Conservation (phyloP, 768 basidiomycete species). For the Naganishia kalamii region DNA sequence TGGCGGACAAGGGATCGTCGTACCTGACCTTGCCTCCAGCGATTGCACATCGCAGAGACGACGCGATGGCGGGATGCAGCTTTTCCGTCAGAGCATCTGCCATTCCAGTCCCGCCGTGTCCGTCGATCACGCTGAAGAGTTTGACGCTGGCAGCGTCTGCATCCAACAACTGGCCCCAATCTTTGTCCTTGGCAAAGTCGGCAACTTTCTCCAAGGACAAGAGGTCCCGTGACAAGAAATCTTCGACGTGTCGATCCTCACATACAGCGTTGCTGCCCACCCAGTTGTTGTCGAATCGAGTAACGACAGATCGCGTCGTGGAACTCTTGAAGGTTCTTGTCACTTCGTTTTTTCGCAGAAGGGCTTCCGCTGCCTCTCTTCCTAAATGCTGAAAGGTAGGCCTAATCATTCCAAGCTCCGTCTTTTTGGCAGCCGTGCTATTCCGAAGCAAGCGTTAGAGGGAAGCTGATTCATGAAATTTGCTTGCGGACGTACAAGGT, state of each 20-base stretch:
- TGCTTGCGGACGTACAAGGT: too few relatives aligned
- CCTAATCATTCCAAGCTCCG: too few relatives aligned
- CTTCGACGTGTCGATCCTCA: constrained; percentile 76
- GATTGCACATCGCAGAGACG: constrained; percentile 55
- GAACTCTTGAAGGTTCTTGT: neutral
- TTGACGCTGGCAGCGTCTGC: neutral
- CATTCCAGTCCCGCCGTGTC: constrained; percentile 73
- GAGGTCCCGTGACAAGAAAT: constrained; percentile 60
- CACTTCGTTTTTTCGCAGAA: neutral
- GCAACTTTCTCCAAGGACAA: constrained; percentile 31
- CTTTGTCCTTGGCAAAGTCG: neutral
- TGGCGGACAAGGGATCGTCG: neutral
- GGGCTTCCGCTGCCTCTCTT: neutral
- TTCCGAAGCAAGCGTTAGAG: too few relatives aligned
- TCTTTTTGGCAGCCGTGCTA: too few relatives aligned
- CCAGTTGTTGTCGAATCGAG: constrained; percentile 62
- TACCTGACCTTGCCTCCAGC: constrained; percentile 1
- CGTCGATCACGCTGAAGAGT: constrained; percentile 63
- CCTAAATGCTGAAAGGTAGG: too few relatives aligned
- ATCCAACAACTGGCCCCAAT: constrained; percentile 16
- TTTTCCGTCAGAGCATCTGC: constrained; percentile 73
- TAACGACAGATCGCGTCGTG: constrained; percentile 25
- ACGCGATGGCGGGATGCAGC: constrained; percentile 73
- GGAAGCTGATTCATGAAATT: too few relatives aligned
- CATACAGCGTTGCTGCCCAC: constrained; percentile 82